Evolutionary conservation across 2,329 filamentous ascomycete species (phyloP).

Genomic region (Epichloe typhina): DNA sequence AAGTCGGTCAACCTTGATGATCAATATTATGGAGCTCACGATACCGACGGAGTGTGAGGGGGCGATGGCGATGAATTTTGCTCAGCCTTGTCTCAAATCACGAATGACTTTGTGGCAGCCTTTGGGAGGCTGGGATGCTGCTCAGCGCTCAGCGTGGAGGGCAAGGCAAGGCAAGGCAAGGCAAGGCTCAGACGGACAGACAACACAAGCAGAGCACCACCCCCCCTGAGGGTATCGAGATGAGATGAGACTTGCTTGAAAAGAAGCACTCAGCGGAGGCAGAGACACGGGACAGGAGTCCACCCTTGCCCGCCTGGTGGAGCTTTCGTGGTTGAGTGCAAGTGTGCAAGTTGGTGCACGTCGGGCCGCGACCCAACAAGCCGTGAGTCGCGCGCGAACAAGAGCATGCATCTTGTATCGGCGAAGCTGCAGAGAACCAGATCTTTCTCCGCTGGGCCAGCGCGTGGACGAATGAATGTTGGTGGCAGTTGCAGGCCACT

Average conservation of each 20-base stretch:
- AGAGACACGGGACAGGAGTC: slow-evolving; percentile 4
- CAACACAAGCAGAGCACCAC: neutral
- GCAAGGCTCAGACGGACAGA: neutral
- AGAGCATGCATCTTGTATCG: too few relatives aligned
- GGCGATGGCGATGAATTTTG: neutral
- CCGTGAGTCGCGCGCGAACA: neutral
- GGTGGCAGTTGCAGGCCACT: too few relatives aligned
- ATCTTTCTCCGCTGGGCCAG: too few relatives aligned
- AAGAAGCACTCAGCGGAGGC: neutral
- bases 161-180: neutral
- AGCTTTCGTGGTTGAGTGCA: neutral
- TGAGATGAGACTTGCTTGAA: neutral
- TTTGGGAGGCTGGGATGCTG: neutral
- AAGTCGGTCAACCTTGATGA: neutral
- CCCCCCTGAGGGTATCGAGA: neutral
- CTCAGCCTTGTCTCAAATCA: neutral
- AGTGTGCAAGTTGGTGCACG: neutral
- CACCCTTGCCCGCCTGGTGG: neutral
- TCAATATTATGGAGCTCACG: too few relatives aligned
- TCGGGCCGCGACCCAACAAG: neutral
- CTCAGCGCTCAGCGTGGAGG: too few relatives aligned
- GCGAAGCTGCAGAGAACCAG: too few relatives aligned
- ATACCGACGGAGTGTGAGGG: neutral
- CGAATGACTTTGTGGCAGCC: neutral
- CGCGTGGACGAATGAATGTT: too few relatives aligned